Percentiles rank a stretch among this genome's conserved stretches.
Evolutionary conservation across 2,329 filamentous ascomycete genomes (phyloP).

Genomic region (Cercospora sesami): DNA sequence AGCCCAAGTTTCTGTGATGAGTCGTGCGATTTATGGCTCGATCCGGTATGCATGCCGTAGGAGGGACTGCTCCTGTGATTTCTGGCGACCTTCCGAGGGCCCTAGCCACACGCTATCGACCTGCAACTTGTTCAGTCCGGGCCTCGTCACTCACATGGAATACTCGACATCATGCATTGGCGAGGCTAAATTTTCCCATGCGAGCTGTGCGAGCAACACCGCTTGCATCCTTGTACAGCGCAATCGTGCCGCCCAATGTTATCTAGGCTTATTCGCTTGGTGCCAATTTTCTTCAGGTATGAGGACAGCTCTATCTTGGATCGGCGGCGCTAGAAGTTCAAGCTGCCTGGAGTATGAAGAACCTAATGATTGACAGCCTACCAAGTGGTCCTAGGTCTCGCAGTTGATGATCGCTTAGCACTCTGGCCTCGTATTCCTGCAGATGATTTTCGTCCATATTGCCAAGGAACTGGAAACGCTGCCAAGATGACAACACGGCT

Average conservation of each 20-base stretch:
- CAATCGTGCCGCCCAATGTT: background rate
- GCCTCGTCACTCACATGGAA: background rate
- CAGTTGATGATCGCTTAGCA: background rate
- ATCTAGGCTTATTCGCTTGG: background rate
- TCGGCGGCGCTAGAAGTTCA: background rate
- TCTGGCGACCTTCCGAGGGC: background rate
- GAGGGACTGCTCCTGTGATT: background rate
- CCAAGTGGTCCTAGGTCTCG: background rate
- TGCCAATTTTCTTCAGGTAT: background rate
- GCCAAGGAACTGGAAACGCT: background rate
- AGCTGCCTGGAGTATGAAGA: background rate
- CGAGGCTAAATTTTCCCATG: background rate
- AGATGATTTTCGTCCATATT: background rate
- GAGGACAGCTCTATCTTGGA: background rate
- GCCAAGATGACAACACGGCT: conserved; percentile 1
- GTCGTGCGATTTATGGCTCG: background rate
- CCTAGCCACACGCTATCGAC: background rate
- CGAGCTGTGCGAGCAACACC: background rate
- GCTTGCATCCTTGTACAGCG: background rate
- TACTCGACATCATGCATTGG: background rate
- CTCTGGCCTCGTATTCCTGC: background rate
- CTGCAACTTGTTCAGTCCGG: background rate
- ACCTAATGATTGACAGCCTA: background rate
- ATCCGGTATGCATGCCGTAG: background rate
- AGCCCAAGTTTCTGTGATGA: background rate